Conservation (phyloP, 306 rosid species). For the Vicia villosa region DNA sequence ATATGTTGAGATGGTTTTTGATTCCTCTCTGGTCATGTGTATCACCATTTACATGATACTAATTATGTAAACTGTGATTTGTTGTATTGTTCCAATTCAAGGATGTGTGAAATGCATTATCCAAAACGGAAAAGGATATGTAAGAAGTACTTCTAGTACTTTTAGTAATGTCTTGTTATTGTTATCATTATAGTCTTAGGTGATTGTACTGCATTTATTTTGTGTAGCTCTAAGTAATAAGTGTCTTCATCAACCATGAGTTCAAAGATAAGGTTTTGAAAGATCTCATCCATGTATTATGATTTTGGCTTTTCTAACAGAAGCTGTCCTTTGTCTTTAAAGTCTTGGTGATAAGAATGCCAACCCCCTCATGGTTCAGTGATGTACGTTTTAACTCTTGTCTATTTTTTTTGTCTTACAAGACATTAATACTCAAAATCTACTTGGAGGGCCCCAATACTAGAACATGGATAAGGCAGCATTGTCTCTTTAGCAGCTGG, state of each 20-base stretch:
- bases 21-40: conserved; percentile 44
- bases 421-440: conserved; percentile 24
- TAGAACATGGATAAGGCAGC: conserved; percentile 15
- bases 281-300: conserved; percentile 33
- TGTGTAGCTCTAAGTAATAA: conserved; percentile 9
- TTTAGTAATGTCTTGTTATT: conserved; percentile 6
- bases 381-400: neutral
- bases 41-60: conserved; percentile 43
- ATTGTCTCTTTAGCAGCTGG: conserved; percentile 20
- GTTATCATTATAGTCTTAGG: neutral
- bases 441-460: conserved; percentile 29
- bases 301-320: conserved; percentile 34
- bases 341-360: conserved; percentile 40
- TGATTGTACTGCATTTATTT: conserved; percentile 17
- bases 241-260: conserved; percentile 21
- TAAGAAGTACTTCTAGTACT: conserved; percentile 8
- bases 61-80: conserved; percentile 54
- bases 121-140: conserved; percentile 28
- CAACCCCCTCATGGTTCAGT: neutral
- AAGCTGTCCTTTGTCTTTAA: conserved; percentile 5
- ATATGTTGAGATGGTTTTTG: conserved; percentile 42
- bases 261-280: conserved; percentile 37
- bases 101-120: conserved; percentile 42
- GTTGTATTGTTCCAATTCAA: conserved; percentile 46
- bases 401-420: conserved; percentile 25